phyloP scores from a whole-genome alignment of 352 stramenopile species.

The Globisporangium abappressorium region DNA sequence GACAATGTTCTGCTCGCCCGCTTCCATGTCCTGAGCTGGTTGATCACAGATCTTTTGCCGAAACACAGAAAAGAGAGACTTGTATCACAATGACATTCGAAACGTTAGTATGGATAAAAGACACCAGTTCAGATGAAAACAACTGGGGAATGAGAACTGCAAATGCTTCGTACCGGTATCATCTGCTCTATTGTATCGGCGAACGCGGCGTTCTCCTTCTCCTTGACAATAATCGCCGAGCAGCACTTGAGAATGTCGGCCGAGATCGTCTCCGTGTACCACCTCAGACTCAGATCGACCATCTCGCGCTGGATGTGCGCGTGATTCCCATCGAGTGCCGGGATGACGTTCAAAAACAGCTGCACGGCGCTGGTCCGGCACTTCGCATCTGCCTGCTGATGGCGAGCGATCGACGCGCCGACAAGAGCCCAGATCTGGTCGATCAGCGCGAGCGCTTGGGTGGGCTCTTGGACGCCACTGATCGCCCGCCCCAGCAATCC shows the following conservation, averaged over 20 bases:
- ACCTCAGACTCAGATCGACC: conserved; percentile 36
- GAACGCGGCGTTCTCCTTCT: conserved; percentile 31
- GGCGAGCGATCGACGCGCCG: conserved; percentile 26
- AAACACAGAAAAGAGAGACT: conserved; percentile 39
- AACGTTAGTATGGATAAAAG: neutral
- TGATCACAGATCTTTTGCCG: conserved; percentile 44
- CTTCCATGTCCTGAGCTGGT: conserved; percentile 13
- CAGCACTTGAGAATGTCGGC: conserved; percentile 47
- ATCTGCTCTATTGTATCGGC: conserved; percentile 20
- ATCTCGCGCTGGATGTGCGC: conserved; percentile 37
- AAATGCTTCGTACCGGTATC: conserved; percentile 19
- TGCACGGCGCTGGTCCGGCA: conserved; percentile 39
- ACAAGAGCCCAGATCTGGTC: conserved; percentile 56
- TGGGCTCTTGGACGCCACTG: conserved; percentile 33
- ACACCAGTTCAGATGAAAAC: neutral
- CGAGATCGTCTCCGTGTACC: conserved; percentile 40
- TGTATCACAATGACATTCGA: neutral
- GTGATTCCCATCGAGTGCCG: conserved; percentile 19
- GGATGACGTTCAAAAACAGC: conserved; percentile 51
- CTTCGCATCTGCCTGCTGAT: conserved; percentile 28
- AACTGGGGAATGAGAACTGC: too few relatives aligned
- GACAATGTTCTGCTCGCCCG: conserved; percentile 29
- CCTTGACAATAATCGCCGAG: conserved; percentile 33
- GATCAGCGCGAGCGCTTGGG: conserved; percentile 29
- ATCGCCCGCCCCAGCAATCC: conserved; percentile 59